Evolutionary conservation across 148 eudicot genomes (phyloP).

Genomic region (Agrostemma githago): DNA sequence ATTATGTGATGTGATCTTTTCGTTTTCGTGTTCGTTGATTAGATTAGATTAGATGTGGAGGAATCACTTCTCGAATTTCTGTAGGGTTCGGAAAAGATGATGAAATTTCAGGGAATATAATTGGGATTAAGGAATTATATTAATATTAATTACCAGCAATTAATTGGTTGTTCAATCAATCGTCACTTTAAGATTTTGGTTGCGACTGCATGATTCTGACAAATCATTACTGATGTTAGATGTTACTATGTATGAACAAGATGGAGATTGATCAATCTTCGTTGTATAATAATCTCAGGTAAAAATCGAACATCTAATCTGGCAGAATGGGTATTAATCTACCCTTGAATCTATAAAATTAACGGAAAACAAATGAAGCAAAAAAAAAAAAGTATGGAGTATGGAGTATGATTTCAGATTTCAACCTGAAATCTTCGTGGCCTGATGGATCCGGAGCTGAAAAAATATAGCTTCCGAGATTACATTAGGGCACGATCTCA

Average conservation of each 20-base stretch:
- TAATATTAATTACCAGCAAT: neutral
- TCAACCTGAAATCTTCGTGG: slow-evolving; percentile 1
- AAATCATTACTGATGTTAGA: neutral
- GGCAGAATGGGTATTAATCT: neutral
- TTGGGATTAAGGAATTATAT: too few species aligned
- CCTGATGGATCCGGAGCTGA: slow-evolving; percentile 1
- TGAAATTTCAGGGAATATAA: too few species aligned
- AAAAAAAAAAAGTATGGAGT: neutral
- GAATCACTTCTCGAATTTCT: too few species aligned
- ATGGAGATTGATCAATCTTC: neutral
- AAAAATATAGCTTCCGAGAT: slow-evolving; percentile 5
- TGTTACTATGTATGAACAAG: neutral
- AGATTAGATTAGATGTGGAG: too few species aligned
- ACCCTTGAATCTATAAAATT: neutral
- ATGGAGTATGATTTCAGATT: slow-evolving; percentile 12
- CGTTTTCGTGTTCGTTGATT: neutral
- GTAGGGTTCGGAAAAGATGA: too few species aligned
- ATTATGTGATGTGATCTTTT: neutral
- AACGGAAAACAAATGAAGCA: too few species aligned
- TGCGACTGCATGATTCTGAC: neutral
- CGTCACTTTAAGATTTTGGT: neutral
- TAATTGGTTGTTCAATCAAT: too few species aligned
- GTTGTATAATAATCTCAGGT: neutral
- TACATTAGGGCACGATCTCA: neutral
- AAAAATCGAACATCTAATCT: neutral